Conservation (phyloP, 2,329 filamentous ascomycete species). For the Verticillium klebahnii region DNA sequence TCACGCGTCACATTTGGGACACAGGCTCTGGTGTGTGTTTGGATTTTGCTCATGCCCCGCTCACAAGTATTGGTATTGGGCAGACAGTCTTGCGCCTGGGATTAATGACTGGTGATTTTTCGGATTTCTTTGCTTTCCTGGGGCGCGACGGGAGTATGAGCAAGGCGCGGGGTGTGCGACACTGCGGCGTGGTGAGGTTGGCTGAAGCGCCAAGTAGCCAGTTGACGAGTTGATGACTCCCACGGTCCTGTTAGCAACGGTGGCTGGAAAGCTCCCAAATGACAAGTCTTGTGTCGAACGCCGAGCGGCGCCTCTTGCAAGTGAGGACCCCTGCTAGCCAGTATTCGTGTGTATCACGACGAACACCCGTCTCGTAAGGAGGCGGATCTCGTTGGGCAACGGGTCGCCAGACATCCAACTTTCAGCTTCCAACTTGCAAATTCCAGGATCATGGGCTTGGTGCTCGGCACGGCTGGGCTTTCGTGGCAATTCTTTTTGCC, state of each 20-base stretch:
- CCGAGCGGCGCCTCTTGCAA: neutral
- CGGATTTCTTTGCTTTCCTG: neutral
- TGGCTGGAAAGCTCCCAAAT: neutral
- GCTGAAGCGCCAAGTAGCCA: neutral
- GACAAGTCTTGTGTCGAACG: neutral
- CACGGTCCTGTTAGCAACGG: neutral
- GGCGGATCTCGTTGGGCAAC: no score
- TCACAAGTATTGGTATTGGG: neutral
- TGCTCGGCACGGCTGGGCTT: no score
- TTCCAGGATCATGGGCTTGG: no score
- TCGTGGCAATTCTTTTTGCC: no score
- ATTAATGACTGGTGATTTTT: neutral
- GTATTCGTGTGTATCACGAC: no score
- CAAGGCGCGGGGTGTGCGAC: neutral
- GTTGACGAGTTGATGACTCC: neutral
- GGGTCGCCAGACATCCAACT: no score
- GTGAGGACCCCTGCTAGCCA: no score
- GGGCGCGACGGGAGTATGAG: neutral
- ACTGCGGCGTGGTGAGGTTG: neutral
- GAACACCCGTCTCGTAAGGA: no score
- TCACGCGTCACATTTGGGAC: neutral
- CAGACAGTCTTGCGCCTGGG: neutral
- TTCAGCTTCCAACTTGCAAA: no score
- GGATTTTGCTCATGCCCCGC: neutral
- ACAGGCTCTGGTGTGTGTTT: neutral